phyloP scores from a whole-genome alignment of 805 yeast species.

The Teunomyces atbi region DNA sequence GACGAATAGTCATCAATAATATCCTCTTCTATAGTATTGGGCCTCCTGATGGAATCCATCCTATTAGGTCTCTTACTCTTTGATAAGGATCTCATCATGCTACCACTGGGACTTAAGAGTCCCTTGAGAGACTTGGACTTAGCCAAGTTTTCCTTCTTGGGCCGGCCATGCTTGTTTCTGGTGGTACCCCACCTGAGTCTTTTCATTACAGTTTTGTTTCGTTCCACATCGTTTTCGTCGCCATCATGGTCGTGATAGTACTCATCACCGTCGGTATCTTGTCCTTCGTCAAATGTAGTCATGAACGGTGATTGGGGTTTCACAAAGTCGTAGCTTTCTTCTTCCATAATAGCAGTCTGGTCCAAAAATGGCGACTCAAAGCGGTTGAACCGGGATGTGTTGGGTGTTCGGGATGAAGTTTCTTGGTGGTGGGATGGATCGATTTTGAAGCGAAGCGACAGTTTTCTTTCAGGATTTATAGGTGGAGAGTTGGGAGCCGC shows the following conservation, averaged over 20 bases:
- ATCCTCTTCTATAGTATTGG: conserved; percentile 22
- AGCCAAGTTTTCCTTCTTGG: conserved; percentile 44
- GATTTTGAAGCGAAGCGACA: conserved; percentile 30
- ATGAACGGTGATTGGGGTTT: conserved; percentile 31
- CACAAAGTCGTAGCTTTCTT: conserved; percentile 21
- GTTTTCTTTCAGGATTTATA: conserved; percentile 15
- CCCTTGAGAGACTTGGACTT: conserved; percentile 56
- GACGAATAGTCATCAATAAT: conserved; percentile 21
- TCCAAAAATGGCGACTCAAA: conserved; percentile 32
- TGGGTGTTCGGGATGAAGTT: conserved; percentile 2
- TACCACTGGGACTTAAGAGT: conserved; percentile 21
- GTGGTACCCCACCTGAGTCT: conserved; percentile 92
- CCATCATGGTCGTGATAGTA: conserved; percentile 19
- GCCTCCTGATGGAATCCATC: conserved; percentile 16
- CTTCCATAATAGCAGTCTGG: conserved; percentile 20
- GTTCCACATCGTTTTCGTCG: conserved; percentile 10
- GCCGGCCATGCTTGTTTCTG: conserved; percentile 68
- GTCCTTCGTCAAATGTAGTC: conserved; percentile 9
- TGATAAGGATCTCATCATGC: conserved; percentile 19
- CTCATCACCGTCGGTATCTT: conserved; percentile 10
- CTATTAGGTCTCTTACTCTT: conserved; percentile 10
- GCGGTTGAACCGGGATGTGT: conserved; percentile 4
- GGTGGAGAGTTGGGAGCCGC: conserved; percentile 5
- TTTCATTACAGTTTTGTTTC: conserved; percentile 56
- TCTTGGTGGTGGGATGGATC: conserved; percentile 14